These are phyloP conservation scores for Venturia aucupariae DNA, from an alignment of 2,329 filamentous ascomycete species.

Conservation along the genomic window DNA sequence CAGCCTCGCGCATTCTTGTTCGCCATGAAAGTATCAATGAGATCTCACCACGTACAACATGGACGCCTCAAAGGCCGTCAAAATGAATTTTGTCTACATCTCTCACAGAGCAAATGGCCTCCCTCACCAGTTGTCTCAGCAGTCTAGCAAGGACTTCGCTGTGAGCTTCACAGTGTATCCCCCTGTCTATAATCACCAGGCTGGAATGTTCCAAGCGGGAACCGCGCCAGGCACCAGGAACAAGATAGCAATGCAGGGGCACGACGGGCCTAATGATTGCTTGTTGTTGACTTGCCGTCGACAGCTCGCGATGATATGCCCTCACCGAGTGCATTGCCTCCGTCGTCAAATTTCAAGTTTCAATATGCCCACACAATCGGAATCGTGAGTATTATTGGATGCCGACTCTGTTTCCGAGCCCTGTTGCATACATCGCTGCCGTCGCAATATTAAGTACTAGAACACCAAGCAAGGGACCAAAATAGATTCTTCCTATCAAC, in stretches of 20 bases:
- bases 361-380: too few species aligned
- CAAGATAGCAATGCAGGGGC: background rate
- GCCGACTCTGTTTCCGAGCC: background rate
- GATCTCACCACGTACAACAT: background rate
- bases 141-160: background rate
- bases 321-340: background rate
- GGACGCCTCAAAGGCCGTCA: background rate
- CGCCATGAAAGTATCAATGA: background rate
- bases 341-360: too few species aligned
- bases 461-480: background rate
- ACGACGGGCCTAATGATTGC: background rate
- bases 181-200: background rate
- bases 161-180: background rate
- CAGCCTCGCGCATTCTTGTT: background rate
- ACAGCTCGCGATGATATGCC: background rate
- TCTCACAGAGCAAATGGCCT: background rate
- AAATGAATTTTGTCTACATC: background rate
- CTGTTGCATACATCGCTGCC: background rate
- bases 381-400: background rate
- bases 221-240: background rate
- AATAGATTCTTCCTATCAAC: constrained; percentile 36
- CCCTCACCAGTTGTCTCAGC: background rate
- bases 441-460: too few species aligned
- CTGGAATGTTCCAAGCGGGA: background rate
- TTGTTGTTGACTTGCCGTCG: background rate